phyloP scores from a whole-genome alignment of 257 asterid species.

The Linderniella brevidens region DNA sequence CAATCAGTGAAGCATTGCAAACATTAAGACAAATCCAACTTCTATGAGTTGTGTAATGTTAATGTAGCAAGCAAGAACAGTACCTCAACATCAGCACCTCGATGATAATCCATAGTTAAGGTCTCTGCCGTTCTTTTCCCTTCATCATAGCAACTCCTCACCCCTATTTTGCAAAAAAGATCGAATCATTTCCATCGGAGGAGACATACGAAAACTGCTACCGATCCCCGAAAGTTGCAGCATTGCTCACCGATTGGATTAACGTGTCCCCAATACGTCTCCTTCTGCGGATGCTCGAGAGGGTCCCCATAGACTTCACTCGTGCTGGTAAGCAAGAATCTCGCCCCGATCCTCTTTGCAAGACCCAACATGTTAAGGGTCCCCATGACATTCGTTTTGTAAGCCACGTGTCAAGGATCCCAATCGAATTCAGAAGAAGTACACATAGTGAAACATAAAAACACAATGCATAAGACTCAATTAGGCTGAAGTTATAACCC shows the following conservation, averaged over 20 bases:
- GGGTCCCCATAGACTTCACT: conserved; percentile 99
- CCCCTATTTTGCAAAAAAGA: conserved; percentile 29
- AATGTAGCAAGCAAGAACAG: not conserved
- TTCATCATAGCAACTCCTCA: conserved; percentile 89
- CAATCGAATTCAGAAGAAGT: conserved; percentile 13
- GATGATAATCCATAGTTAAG: conserved; percentile 93
- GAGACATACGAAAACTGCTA: not conserved
- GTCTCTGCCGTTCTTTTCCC: conserved; percentile 93
- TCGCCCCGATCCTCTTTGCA: conserved; percentile 85
- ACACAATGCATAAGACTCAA: not conserved
- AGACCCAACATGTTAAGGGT: conserved; percentile 96
- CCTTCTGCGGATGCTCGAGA: conserved; percentile 98
- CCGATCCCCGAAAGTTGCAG: not conserved
- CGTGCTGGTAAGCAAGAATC: conserved; percentile 82
- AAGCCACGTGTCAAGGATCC: conserved; percentile 42
- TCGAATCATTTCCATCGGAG: conserved; percentile 9
- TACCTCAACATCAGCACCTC: conserved; percentile 88
- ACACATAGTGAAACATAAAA: not conserved
- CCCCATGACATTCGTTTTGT: conserved; percentile 98
- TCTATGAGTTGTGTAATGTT: not conserved
- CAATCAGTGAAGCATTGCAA: not conserved
- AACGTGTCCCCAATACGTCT: conserved; percentile 96
- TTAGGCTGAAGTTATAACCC: too few relatives aligned
- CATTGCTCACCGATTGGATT: conserved; percentile 64
- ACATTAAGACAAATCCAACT: too few relatives aligned